phyloP scores from a whole-genome alignment of 2,329 filamentous ascomycete genomes.

The Macrophomina phaseolina region DNA sequence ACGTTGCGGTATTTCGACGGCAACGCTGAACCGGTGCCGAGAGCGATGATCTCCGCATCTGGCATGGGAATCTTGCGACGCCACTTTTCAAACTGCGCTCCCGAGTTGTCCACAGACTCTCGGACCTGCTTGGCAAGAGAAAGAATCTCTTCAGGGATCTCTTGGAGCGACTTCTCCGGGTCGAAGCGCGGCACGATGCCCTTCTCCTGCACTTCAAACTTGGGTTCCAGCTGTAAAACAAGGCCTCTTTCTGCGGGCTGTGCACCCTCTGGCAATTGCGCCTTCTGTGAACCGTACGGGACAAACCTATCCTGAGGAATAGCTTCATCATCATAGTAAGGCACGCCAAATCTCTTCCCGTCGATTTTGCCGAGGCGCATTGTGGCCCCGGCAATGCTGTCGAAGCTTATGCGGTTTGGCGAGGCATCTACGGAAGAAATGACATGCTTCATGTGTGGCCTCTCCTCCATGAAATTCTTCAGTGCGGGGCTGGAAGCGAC shows the following conservation, averaged over 20 bases:
- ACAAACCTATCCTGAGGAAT: constrained; percentile 45
- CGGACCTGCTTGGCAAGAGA: constrained; percentile 57
- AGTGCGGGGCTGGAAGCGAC: constrained; percentile 69
- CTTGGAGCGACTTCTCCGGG: constrained; percentile 49
- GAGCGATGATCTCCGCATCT: constrained; percentile 81
- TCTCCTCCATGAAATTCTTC: constrained; percentile 70
- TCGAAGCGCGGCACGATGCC: constrained; percentile 37
- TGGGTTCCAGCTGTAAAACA: constrained; percentile 53
- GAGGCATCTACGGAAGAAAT: constrained; percentile 76
- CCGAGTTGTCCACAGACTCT: constrained; percentile 42
- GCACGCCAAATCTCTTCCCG: constrained; percentile 72
- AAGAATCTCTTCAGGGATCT: constrained; percentile 54
- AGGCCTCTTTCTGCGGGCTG: constrained; percentile 49
- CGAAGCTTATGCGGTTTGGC: constrained; percentile 75
- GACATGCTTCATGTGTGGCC: constrained; percentile 70
- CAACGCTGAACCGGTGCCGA: constrained; percentile 88
- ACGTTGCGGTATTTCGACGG: constrained; percentile 97
- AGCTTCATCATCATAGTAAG: constrained; percentile 62
- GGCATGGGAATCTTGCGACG: constrained; percentile 72
- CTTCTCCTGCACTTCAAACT: constrained; percentile 46
- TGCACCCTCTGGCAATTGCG: constrained; percentile 33
- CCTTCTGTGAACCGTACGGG: constrained; percentile 29
- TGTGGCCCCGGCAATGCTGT: constrained; percentile 69
- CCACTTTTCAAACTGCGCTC: constrained; percentile 58
- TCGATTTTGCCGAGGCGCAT: constrained; percentile 76